Evolutionary conservation across 371 early-diverging fungal genomes (phyloP).

Genomic region (Lichtheimia corymbifera): DNA sequence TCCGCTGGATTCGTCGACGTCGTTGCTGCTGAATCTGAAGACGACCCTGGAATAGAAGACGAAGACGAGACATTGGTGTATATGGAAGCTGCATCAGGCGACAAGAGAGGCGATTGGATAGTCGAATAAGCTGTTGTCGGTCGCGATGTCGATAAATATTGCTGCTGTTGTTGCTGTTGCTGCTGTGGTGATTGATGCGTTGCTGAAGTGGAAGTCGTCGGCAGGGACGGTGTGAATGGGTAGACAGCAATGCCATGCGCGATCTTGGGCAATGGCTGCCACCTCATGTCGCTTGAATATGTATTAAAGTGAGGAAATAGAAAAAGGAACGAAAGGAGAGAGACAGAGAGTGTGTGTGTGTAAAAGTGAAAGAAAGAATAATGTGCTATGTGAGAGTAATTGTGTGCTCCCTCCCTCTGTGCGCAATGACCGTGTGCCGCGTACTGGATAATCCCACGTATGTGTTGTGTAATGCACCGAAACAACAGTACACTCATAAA

Average conservation of each 20-base stretch:
- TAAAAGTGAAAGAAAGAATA: no score
- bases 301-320: not conserved
- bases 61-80: constrained; percentile 24
- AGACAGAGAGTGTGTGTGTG: no score
- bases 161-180: not conserved
- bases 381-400: no score
- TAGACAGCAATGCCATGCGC: constrained; percentile 54
- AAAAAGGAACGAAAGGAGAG: constrained; percentile 2
- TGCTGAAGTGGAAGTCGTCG: no score
- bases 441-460: no score
- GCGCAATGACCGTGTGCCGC: no score
- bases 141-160: constrained; percentile 19
- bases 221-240: constrained; percentile 47
- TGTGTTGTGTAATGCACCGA: no score
- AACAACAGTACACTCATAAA: no score
- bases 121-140: constrained; percentile 33
- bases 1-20: constrained; percentile 29
- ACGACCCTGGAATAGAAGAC: constrained; percentile 24
- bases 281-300: constrained; percentile 33
- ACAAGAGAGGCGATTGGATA: constrained; percentile 27
- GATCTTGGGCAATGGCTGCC: constrained; percentile 55
- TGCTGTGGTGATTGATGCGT: constrained; percentile 9
- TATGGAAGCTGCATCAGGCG: constrained; percentile 38
- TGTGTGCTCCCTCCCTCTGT: no score
- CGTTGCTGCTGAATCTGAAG: constrained; percentile 22